Evolutionary conservation across 495 filamentous ascomycete species (phyloP).

Genomic region (Choiromyces venosus): DNA sequence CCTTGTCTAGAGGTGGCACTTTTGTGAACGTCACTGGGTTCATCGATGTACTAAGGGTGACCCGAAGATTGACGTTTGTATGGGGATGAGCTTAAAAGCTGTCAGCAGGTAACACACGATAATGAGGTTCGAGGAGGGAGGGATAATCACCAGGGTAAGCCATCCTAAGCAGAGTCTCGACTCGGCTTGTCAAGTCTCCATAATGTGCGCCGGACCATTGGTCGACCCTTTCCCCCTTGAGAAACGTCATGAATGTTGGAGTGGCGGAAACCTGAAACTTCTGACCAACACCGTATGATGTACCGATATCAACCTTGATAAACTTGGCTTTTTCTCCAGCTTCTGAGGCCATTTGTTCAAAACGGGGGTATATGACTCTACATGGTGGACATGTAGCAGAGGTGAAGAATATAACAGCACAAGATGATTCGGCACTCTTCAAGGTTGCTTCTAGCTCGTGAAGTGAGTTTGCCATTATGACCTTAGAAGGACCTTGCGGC

Average conservation of each 20-base stretch:
- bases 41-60: slow-evolving; percentile 56
- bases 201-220: slow-evolving; percentile 75
- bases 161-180: slow-evolving; percentile 69
- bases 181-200: slow-evolving; percentile 60
- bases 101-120: slow-evolving; percentile 5
- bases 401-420: slow-evolving; percentile 88
- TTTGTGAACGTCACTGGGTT: slow-evolving; percentile 71
- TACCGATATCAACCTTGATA: slow-evolving; percentile 76
- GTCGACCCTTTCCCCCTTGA: slow-evolving; percentile 68
- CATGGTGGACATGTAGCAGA: slow-evolving; percentile 81
- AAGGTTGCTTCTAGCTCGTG: slow-evolving; percentile 59
- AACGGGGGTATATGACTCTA: slow-evolving; percentile 74
- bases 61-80: slow-evolving; percentile 61
- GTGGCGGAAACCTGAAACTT: slow-evolving; percentile 69
- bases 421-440: slow-evolving; percentile 54
- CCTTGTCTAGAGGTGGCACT: slow-evolving; percentile 74
- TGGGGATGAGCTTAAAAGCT: slow-evolving; percentile 59
- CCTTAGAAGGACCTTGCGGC: slow-evolving; percentile 27
- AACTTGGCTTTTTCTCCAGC: slow-evolving; percentile 62
- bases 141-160: slow-evolving; percentile 53
- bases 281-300: slow-evolving; percentile 58
- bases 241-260: slow-evolving; percentile 85
- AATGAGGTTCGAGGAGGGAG: no score
- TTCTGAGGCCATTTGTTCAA: slow-evolving; percentile 72
- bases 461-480: slow-evolving; percentile 42